phyloP scores from a whole-genome alignment of 495 filamentous ascomycete genomes.

The Penicillium cinerascens region DNA sequence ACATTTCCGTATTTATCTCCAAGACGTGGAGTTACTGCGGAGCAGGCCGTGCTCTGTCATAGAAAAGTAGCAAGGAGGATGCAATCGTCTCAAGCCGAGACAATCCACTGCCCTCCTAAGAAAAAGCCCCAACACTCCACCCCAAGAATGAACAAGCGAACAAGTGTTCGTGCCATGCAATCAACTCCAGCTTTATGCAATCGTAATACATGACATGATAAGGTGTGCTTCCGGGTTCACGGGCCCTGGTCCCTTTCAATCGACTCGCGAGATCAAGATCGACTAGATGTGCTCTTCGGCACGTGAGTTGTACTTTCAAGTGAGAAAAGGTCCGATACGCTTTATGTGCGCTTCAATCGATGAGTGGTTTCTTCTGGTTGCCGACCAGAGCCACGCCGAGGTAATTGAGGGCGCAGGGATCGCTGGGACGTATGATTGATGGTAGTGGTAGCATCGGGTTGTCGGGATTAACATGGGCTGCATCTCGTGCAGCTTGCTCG shows the following conservation, averaged over 20 bases:
- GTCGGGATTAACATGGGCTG: constrained; percentile 76
- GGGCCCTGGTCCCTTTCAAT: neutral
- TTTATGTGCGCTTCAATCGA: constrained; percentile 57
- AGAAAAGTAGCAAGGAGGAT: neutral
- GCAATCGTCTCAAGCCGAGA: neutral
- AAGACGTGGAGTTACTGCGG: neutral
- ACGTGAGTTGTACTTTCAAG: neutral
- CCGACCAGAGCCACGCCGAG: constrained; percentile 84
- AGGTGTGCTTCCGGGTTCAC: neutral
- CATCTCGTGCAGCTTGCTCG: constrained; percentile 90
- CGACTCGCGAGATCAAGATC: neutral
- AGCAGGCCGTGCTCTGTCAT: neutral
- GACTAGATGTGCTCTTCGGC: neutral
- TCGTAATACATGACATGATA: constrained; percentile 36
- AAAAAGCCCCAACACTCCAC: constrained; percentile 26
- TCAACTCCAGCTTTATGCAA: constrained; percentile 46
- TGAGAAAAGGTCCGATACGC: neutral
- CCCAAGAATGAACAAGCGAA: constrained; percentile 21
- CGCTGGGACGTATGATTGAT: constrained; percentile 73
- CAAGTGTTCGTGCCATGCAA: constrained; percentile 31
- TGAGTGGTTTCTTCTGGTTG: constrained; percentile 80
- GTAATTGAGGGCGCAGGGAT: constrained; percentile 69
- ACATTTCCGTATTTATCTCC: constrained; percentile 1
- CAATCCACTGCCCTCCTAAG: constrained; percentile 11
- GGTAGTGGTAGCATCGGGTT: constrained; percentile 85